Evolutionary conservation across 371 early-diverging fungal genomes (phyloP), one percentile per base, ranked within the genome.

Genomic region (Dipsacomyces acuminosporus): DNA sequence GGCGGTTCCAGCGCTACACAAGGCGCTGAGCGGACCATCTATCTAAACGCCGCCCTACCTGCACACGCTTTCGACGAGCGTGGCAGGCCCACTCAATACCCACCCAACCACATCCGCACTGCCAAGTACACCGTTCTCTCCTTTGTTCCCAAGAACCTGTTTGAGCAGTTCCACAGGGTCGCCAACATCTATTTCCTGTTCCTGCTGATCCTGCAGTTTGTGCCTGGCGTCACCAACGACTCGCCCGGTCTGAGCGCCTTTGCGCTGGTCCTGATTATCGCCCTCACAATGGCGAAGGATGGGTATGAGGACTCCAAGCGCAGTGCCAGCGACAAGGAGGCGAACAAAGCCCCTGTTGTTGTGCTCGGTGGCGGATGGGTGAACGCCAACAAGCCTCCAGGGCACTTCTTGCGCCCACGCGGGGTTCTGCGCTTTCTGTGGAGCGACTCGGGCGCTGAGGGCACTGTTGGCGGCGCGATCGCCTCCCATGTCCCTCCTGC

Each of bases 101-200:
- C 70, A 13, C 51, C 74, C 64, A 93, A 93, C 65, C 78, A 80
- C 22, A 80, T 93, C 50, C 82, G 83, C 30, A 92, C 95, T 1
- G 84, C 93, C 17, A 91, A 90, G 65, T 97, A 96, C 75, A 93
- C 92, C 5, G 72, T 82, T 11, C 50, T 88, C 22, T 84, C 86
- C 0, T 98, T 97, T 76, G 54, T 98, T 23, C 97, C 97, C 18
- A 86, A 88, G 64, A 93, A 96, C 54, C 64, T 97, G 22, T 81
- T 89, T 47, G 90, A 90, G 66, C 96, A 98, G 74, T 90, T 95
- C 59, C 80, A 89, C 14, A 87, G 91, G 44, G 80, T 89, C 1
- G 92, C 92, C 58, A 98, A 96, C 69, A 52, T 94, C 9, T 98
- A 89, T 71, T 98, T 98, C 67, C 76, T 96, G 25, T 76, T 87